Evolutionary conservation across 768 basidiomycete genomes (phyloP), one percentile per base, ranked within the genome.

Genomic region (Amanita exitialis): DNA sequence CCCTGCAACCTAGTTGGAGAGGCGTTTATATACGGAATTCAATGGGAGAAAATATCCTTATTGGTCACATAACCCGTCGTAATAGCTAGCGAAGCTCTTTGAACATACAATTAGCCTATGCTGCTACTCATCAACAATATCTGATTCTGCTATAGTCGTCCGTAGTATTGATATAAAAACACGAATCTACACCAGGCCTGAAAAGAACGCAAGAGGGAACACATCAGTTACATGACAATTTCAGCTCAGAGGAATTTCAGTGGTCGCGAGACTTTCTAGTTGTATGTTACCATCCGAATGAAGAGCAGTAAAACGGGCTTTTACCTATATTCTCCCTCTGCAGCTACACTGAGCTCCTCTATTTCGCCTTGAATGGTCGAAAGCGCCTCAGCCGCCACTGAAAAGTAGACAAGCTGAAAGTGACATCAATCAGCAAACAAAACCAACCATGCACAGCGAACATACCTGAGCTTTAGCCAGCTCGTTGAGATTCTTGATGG

Each of bases 241-340:
- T 41, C 35, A 34, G 15, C 38, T 44, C 28, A 79, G 66, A 35
- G 75, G 65, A 13, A 78, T 69, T 64, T 89, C 76, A 91, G 72
- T 90, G 88, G 71, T 91, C 89, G 70, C 88, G 82, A 66, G 88
- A 84, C 80, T 90, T 90, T 69, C 88, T 90, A 61, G 58, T 54
- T 39, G 42, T 18, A 53, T 25, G n/a, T 53, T 54, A 36, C 41
- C 28, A 47, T 35, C 32, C 25, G 39, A 46, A 12, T 53, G 34
- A 41, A 27, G 6, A 13, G 28, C 6, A 38, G 53, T 44, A 35
- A 20, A 6, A 1, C 6, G 54, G 21, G 27, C 32, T 5, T 57
- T 56, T 55, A 90, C 84, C 94, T 86, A 73, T 95, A 97, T 64
- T 94, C 90, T 52, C 90, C 90, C 67, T 97, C 94, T 0, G 94